Base-by-base conservation (phyloP, 1,139 yeast species). In the Saccharomyces hybrid region DNA sequence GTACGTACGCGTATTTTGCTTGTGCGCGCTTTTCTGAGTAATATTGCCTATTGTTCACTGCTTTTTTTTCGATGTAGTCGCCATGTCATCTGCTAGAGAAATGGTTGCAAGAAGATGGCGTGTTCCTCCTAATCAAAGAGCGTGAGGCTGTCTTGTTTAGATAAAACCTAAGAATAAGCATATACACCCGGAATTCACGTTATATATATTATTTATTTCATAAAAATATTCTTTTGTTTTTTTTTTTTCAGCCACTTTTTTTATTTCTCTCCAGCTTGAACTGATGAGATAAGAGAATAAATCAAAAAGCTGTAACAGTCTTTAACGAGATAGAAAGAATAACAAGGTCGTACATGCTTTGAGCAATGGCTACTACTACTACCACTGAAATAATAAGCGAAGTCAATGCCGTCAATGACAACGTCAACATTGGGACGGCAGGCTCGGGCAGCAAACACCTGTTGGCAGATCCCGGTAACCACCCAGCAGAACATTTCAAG, bases 391-490 rank as follows among this genome's bases (percentile, higher is more conserved):
- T 24, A 12, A 24, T 38, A 9, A 38, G 9, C 19, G 44, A 38
- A 9, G 2, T 38, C 24, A 6, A n/a, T 4, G 44, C 21, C 9
- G 9, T 24, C 44, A 12, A 38, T 11, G 44, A 38, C 7, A 19
- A 5, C 24, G 19, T 46, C 14, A 46, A 46, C 3, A n/a, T 46
- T 21, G 24, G 19, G 24, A 14, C 12, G 32, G 49, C 51, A 32
- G 26, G n/a, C 2, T 4, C 29, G 12, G 27, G 62, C 27, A 57
- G 63, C 27, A 66, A 66, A 42, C 64, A 66, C 26, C 64, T 64
- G 1, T 66, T 61, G 49, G 59, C 63, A 31, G 95, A 87, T 64
- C 90, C 95, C 0, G 97, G 97, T 0, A 83, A 85, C 62, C 79
- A 79, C 62, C 78, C 86, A 5, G 76, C 75, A 49, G 81, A 80